A percentile compares a stretch with the other conserved stretches of the same genome.
Evolutionary conservation across 768 basidiomycete genomes (phyloP).

Genomic region (Psilocybe sp.): DNA sequence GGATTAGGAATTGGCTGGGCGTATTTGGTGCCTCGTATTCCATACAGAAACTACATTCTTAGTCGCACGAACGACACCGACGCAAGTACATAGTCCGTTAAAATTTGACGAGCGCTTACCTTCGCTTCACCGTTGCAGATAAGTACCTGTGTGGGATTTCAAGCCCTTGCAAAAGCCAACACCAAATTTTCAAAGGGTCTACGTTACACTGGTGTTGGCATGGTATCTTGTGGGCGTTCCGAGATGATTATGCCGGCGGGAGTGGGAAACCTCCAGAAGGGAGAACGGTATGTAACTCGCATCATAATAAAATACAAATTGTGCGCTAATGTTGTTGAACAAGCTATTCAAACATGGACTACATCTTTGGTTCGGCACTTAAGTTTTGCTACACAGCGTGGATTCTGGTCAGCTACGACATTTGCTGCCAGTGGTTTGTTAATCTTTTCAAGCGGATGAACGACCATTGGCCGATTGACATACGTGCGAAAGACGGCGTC

Average conservation of each 20-base stretch:
- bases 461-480: background rate
- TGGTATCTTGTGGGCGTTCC: slow-evolving; percentile 2
- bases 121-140: slow-evolving; percentile 2
- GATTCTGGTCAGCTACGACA: slow-evolving; percentile 24
- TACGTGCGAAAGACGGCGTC: background rate
- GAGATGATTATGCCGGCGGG: slow-evolving; percentile 10
- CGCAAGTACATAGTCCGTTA: slow-evolving; percentile 1
- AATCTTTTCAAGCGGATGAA: slow-evolving; percentile 18
- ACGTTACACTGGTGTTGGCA: slow-evolving; percentile 13
- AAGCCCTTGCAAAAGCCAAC: slow-evolving; percentile 8
- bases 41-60: slow-evolving; percentile 9
- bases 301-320: background rate
- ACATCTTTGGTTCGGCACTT: slow-evolving; percentile 7
- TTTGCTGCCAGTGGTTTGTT: slow-evolving; percentile 25
- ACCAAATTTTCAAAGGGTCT: slow-evolving; percentile 8
- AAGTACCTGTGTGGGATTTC: slow-evolving; percentile 13
- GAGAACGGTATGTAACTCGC: slow-evolving; percentile 22
- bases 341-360: slow-evolving; percentile 18
- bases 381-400: background rate
- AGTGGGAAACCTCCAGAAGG: slow-evolving; percentile 27
- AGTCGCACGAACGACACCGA: slow-evolving; percentile 4
- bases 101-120: background rate
- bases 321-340: background rate
- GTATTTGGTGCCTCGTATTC: slow-evolving; percentile 5
- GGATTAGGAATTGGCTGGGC: slow-evolving; percentile 6